Conservation (phyloP, 2,329 filamentous ascomycete species). For the Didymella arachidicola region DNA sequence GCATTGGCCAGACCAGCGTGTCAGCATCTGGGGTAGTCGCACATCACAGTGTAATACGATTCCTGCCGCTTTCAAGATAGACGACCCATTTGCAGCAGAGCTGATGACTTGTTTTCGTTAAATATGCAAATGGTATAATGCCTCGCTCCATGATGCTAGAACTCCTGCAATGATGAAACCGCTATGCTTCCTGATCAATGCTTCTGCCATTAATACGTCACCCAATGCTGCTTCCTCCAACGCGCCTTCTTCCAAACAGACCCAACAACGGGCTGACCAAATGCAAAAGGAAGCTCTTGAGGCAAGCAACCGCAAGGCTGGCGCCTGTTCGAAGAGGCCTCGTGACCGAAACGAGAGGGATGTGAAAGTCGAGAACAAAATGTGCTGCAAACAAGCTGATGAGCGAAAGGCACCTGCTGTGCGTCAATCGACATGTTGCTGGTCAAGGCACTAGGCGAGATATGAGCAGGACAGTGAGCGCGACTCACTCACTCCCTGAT, state of each 20-base stretch:
- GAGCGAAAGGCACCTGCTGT: conserved; percentile 6
- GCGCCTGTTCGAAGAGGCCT: neutral
- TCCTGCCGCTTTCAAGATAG: neutral
- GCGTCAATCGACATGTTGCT: conserved; percentile 2
- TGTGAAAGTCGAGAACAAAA: neutral
- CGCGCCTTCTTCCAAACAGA: neutral
- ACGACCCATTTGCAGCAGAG: neutral
- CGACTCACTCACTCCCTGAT: conserved; percentile 52
- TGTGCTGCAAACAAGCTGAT: conserved; percentile 2
- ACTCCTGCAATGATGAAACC: conserved; percentile 21
- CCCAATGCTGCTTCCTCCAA: neutral
- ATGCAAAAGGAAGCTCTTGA: neutral
- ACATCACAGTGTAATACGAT: neutral
- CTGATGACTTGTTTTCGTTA: conserved; percentile 20
- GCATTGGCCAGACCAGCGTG: neutral
- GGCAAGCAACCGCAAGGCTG: neutral
- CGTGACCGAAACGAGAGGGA: neutral
- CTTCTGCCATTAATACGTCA: conserved; percentile 9
- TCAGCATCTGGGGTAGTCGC: neutral
- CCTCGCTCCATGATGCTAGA: conserved; percentile 15
- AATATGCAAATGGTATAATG: conserved; percentile 26
- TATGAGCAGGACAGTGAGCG: conserved; percentile 1
- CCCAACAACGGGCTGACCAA: conserved; percentile 1
- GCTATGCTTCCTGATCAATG: conserved; percentile 5
- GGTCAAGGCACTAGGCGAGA: neutral